phyloP scores from a whole-genome alignment of 352 stramenopile species.

The Elongisporangium anandrum region DNA sequence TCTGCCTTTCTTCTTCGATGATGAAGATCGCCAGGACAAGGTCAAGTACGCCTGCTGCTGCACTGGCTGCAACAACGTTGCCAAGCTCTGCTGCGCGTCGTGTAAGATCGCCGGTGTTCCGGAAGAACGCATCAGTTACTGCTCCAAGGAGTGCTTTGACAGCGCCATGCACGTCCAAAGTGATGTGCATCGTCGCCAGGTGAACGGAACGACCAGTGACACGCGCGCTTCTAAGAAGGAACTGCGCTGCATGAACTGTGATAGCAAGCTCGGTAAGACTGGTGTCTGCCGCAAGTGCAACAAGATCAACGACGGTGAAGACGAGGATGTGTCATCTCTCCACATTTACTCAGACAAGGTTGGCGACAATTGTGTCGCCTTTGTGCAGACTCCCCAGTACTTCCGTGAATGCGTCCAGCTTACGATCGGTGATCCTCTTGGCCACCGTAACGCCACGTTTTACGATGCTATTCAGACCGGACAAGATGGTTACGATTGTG shows the following conservation, averaged over 20 bases:
- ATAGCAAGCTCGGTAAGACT: conserved; percentile 63
- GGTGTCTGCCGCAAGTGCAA: conserved; percentile 78
- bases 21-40: conserved; percentile 70
- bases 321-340: conserved; percentile 53
- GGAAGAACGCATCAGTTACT: conserved; percentile 82
- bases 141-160: conserved; percentile 86
- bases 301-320: conserved; percentile 27
- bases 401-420: conserved; percentile 83
- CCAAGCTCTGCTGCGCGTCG: conserved; percentile 77
- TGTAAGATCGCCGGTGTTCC: conserved; percentile 83
- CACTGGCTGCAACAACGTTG: conserved; percentile 70
- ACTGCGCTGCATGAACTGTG: conserved; percentile 71
- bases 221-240: conserved; percentile 64
- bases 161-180: conserved; percentile 80
- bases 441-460: conserved; percentile 82
- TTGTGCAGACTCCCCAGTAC: conserved; percentile 83
- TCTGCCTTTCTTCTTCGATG: conserved; percentile 79
- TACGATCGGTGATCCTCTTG: conserved; percentile 75
- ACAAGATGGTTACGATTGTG: conserved; percentile 83
- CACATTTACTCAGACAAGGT: conserved; percentile 81
- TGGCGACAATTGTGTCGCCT: conserved; percentile 68
- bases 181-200: conserved; percentile 73
- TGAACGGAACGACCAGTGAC: conserved; percentile 77
- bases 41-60: conserved; percentile 74
- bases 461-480: conserved; percentile 85